Evolutionary conservation across 768 basidiomycete species (phyloP).

Genomic region (Cyathus striatus): DNA sequence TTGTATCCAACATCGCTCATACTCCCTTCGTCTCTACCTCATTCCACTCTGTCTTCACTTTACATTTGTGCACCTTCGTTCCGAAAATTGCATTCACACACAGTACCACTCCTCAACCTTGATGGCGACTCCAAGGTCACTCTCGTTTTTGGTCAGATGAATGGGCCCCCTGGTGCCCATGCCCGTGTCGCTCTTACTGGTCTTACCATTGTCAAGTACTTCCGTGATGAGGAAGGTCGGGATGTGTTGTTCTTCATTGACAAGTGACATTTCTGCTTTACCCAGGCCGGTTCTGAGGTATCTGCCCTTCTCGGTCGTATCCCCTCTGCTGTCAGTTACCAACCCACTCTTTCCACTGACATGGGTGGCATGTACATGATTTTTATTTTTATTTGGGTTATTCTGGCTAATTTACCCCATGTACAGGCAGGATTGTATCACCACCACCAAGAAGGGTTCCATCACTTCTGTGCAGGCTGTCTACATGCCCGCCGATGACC

Average conservation of each 20-base stretch:
- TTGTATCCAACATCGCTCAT: no score
- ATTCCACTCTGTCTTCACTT: no score
- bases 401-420: no score
- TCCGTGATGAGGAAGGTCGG: conserved; percentile 99
- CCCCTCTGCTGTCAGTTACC: conserved; percentile 99
- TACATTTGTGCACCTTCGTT: no score
- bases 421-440: conserved; percentile 96
- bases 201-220: conserved; percentile 99
- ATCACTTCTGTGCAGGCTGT: conserved; percentile 99
- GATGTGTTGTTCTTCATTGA: conserved; percentile 99
- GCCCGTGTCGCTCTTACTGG: conserved; percentile 99
- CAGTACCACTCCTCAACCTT: no score
- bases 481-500: conserved; percentile 99
- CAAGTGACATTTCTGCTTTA: conserved; percentile 99
- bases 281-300: conserved; percentile 99
- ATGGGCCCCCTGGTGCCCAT: conserved; percentile 99
- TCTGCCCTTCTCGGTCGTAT: conserved; percentile 99
- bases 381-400: no score
- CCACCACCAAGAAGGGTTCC: conserved; percentile 99
- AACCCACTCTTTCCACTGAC: conserved; percentile 98
- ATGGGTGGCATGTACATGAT: conserved; percentile 95
- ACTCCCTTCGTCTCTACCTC: no score
- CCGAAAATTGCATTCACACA: no score
- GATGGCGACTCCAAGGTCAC: conserved; percentile 99
- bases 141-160: conserved; percentile 99